Conservation (phyloP, 495 filamentous ascomycete species). For the Pseudevernia furfuracea region DNA sequence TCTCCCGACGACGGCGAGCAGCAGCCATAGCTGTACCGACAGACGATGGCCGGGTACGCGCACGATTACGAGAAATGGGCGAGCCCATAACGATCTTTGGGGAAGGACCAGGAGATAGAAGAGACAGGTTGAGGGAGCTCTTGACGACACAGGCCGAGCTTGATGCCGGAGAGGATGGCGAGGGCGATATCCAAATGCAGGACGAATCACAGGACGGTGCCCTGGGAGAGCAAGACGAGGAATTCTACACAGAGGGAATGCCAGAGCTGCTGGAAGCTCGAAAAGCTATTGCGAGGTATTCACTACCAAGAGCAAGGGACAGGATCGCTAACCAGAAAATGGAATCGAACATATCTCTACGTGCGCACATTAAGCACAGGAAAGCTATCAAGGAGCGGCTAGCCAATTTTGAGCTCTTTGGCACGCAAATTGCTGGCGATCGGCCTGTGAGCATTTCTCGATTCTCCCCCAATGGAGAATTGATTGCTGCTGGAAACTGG, state of each 20-base stretch:
- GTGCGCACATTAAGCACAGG: conserved; percentile 84
- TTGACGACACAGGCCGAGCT: conserved; percentile 66
- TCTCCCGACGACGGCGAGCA: conserved; percentile 79
- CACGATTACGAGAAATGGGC: conserved; percentile 70
- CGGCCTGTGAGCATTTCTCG: conserved; percentile 82
- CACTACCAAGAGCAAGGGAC: conserved; percentile 70
- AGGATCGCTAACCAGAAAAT: conserved; percentile 67
- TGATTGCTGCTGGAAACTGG: conserved; percentile 87
- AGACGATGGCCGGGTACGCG: conserved; percentile 80
- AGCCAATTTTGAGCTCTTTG: conserved; percentile 76
- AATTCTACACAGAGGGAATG: conserved; percentile 85
- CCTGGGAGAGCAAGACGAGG: conserved; percentile 73
- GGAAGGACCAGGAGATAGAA: conserved; percentile 76
- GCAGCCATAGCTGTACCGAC: conserved; percentile 92
- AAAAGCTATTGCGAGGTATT: conserved; percentile 75
- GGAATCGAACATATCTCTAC: conserved; percentile 73
- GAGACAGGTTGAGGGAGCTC: conserved; percentile 79
- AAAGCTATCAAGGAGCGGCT: conserved; percentile 81
- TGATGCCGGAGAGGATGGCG: conserved; percentile 48
- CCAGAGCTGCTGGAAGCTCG: conserved; percentile 68
- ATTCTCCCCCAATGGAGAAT: conserved; percentile 78
- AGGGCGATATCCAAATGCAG: conserved; percentile 57
- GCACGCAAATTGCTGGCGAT: conserved; percentile 86
- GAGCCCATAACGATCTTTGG: conserved; percentile 94
- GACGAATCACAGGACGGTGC: conserved; percentile 36